Evolutionary conservation across 257 asterid species (phyloP).

Genomic region (Solanum etuberosum): DNA sequence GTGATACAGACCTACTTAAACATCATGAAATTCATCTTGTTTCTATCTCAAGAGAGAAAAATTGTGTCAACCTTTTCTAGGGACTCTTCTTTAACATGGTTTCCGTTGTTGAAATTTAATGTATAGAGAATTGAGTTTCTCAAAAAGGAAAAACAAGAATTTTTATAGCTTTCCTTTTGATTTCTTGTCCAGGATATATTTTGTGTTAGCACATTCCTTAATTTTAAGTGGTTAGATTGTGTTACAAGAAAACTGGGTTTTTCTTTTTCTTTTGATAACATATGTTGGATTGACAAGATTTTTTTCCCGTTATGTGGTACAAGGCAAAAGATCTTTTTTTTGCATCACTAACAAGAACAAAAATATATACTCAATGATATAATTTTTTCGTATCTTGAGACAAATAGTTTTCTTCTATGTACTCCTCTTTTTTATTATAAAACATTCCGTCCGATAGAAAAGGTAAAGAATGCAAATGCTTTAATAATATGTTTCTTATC

Average conservation of each 20-base stretch:
- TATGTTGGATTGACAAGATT: neutral
- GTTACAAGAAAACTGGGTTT: neutral
- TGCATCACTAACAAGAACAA: neutral
- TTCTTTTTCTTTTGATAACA: neutral
- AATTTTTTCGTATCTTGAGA: neutral
- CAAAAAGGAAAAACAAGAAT: neutral
- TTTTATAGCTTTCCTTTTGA: neutral
- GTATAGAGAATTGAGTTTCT: neutral
- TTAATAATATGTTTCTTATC: neutral
- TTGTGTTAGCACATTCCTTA: neutral
- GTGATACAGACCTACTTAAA: neutral
- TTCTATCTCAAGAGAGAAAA: neutral
- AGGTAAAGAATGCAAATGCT: neutral
- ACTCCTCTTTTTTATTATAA: neutral
- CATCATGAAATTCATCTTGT: neutral
- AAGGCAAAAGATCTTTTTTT: neutral
- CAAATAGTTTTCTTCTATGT: neutral
- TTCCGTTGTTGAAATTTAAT: neutral
- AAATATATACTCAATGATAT: neutral
- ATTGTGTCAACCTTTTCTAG: neutral
- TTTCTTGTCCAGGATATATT: neutral
- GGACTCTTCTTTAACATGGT: neutral
- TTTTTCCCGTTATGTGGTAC: neutral
- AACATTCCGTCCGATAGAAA: neutral
- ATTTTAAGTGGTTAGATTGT: neutral